Evolutionary conservation across 73 alveolate species (phyloP).

Genomic region (Urostyla sp.): DNA sequence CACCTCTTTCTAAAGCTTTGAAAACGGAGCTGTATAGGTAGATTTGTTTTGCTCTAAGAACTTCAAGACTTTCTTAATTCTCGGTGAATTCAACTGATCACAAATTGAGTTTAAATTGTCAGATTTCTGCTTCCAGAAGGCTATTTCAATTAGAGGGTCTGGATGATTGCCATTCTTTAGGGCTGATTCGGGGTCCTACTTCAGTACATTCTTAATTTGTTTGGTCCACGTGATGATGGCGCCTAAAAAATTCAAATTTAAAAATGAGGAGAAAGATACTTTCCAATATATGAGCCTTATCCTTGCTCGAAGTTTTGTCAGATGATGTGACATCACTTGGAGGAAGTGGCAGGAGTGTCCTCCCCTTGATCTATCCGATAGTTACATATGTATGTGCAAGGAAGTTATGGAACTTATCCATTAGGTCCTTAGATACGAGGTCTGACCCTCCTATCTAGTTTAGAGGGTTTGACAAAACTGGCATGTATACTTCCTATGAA

Average conservation of each 20-base stretch:
- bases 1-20: slow-evolving; percentile 98
- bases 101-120: slow-evolving; percentile 95
- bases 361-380: slow-evolving; percentile 99
- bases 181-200: slow-evolving; percentile 99
- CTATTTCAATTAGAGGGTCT: slow-evolving; percentile 98
- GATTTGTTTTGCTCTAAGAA: slow-evolving; percentile 99
- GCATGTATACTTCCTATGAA: slow-evolving; percentile 76
- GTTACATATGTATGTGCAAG: slow-evolving; percentile 99
- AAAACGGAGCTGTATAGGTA: slow-evolving; percentile 98
- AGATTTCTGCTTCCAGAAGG: slow-evolving; percentile 99
- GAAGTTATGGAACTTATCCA: slow-evolving; percentile 99
- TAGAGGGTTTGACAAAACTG: slow-evolving; percentile 94
- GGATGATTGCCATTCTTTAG: slow-evolving; percentile 98
- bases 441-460: slow-evolving; percentile 99
- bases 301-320: slow-evolving; percentile 97
- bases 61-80: slow-evolving; percentile 95
- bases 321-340: slow-evolving; percentile 94
- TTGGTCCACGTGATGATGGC: slow-evolving; percentile 99
- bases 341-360: slow-evolving; percentile 98
- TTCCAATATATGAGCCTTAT: slow-evolving; percentile 99
- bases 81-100: slow-evolving; percentile 90
- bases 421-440: slow-evolving; percentile 98
- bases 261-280: slow-evolving; percentile 15
- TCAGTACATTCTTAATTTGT: slow-evolving; percentile 98
- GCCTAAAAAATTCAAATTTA: slow-evolving; percentile 69